Evolutionary conservation across 2,329 filamentous ascomycete species (phyloP), one percentile per base, ranked within the genome.

Genomic region (Aspergillus intermedius): DNA sequence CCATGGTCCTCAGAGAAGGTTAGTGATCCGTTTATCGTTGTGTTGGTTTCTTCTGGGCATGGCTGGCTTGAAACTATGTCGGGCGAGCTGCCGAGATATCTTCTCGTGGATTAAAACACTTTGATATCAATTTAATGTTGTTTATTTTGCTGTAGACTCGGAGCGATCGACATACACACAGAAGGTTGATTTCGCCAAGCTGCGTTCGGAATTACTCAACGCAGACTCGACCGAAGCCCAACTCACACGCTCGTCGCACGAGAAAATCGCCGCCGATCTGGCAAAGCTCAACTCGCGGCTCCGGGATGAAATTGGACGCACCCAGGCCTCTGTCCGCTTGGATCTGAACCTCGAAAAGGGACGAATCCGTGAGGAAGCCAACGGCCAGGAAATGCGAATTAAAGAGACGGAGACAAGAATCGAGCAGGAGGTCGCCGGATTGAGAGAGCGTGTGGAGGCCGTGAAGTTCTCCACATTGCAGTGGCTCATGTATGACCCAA

Each of bases 351-450:
- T 98, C 42, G 93, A 98, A 66, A 98, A 98, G 74, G 93, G 93
- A 12, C 81, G 93, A 54, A 98, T 97, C 58, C 78, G 93, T 53
- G 93, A 98, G 72, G 93, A 98, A 76, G 90, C 91, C 15, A 94
- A 95, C 57, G 86, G 87, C 49, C 93, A 97, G 74, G 93, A 98
- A 71, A 82, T 98, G 71, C 94, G 95, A 76, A 89, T 98, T 63
- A 96, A 95, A 76, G 93, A 98, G 79, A 97, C 93, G 10, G 93
- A 98, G 75, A 95, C 91, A 49, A 85, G 94, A 72, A 97, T 98
- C 62, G 93, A 98, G 76, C 91, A 97, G 73, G 93, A 97, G 76
- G 90, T 93, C 47, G 91, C 91, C 37, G 86, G 87, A 28, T 69
- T 98, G 64, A 78, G 89, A 57, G 93, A 97, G 76, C 86, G 94